These are phyloP conservation scores for Haplographium delicatum DNA, from an alignment of 495 filamentous ascomycete species.

Conservation along the genomic window DNA sequence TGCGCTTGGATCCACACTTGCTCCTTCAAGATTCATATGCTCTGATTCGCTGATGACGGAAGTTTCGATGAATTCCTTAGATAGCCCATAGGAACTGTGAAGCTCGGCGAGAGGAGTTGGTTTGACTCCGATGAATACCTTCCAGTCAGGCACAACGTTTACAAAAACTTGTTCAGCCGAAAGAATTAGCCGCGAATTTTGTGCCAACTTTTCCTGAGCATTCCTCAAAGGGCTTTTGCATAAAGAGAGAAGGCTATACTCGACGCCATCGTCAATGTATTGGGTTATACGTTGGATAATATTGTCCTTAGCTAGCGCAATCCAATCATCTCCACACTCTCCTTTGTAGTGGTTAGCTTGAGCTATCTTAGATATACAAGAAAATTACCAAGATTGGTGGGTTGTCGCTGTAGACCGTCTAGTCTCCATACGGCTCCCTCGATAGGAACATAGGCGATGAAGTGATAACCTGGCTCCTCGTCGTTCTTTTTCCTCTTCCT, in stretches of 20 bases:
- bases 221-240: constrained; percentile 34
- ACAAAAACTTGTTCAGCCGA: constrained; percentile 26
- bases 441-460: constrained; percentile 82
- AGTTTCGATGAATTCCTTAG: constrained; percentile 4
- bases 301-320: constrained; percentile 30
- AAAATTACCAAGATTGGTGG: constrained; percentile 61
- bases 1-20: not conserved
- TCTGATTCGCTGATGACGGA: not conserved
- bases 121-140: constrained; percentile 7
- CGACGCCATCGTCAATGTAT: constrained; percentile 31
- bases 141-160: constrained; percentile 15
- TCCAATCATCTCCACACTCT: constrained; percentile 34
- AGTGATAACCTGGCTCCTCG: constrained; percentile 66
- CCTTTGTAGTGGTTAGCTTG: constrained; percentile 16
- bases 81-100: not conserved
- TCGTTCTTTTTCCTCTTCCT: constrained; percentile 32
- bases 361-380: too few species aligned
- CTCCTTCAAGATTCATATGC: not conserved
- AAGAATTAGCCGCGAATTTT: constrained; percentile 28
- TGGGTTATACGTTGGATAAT: constrained; percentile 38
- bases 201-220: constrained; percentile 28
- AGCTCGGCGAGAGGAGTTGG: not conserved
- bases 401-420: constrained; percentile 75
- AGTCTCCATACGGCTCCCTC: constrained; percentile 77
- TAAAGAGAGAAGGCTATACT: constrained; percentile 43